These are phyloP conservation scores for Chrysanthemum lavandulifolium DNA, from an alignment of 129 eudicot species.

Conservation along the genomic window DNA sequence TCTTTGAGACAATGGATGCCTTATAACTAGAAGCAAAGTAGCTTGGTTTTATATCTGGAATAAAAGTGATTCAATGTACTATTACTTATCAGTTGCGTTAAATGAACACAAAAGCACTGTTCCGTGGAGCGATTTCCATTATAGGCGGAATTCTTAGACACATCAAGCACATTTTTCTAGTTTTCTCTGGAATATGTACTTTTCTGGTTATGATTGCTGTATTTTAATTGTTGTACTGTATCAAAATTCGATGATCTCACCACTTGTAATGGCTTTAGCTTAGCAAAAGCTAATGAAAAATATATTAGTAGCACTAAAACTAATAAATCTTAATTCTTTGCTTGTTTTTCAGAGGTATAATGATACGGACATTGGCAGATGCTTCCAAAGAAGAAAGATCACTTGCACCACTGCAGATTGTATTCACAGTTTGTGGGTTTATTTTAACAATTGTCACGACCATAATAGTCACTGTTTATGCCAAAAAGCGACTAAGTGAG, in stretches of 20 bases:
- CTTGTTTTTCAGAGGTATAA: conserved; percentile 49
- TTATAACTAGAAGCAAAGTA: neutral
- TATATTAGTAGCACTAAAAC: neutral
- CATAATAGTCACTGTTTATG: conserved; percentile 56
- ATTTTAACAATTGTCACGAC: conserved; percentile 51
- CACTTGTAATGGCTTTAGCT: neutral
- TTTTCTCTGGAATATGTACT: neutral
- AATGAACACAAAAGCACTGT: neutral
- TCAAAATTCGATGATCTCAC: neutral
- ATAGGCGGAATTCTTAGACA: neutral
- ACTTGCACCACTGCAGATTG: conserved; percentile 59
- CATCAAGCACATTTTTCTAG: neutral
- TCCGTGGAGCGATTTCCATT: neutral
- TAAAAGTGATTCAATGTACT: neutral
- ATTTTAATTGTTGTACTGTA: neutral
- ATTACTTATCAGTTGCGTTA: neutral
- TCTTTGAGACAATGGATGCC: neutral
- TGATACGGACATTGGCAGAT: conserved; percentile 71
- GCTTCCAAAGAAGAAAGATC: conserved; percentile 58
- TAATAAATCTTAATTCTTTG: neutral
- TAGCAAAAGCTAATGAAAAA: neutral
- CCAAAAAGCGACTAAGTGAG: conserved; percentile 63
- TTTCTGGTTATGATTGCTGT: neutral
- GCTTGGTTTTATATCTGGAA: neutral
- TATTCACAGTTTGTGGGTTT: conserved; percentile 57